Evolutionary conservation across 371 early-diverging fungal genomes (phyloP).

Genomic region (Mortierella sp.): DNA sequence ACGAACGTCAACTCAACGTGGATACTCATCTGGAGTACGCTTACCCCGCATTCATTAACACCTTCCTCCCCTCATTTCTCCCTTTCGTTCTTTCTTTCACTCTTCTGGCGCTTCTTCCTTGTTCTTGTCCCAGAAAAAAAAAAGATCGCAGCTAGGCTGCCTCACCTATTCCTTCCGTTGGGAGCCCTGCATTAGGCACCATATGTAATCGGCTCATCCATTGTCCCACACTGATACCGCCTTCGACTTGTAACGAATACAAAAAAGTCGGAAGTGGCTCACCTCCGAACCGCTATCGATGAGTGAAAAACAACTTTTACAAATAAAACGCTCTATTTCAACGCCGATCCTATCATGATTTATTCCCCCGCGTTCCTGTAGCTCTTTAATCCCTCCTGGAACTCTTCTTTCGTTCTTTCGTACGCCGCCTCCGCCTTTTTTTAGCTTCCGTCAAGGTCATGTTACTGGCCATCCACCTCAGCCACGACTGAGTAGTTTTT

Average conservation of each 20-base stretch:
- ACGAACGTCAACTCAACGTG: conserved; percentile 63
- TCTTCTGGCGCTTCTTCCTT: background rate
- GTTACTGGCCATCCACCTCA: background rate
- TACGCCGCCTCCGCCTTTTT: background rate
- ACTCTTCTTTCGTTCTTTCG: background rate
- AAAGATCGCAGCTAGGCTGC: background rate
- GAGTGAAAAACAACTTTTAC: no score
- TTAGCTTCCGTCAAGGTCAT: background rate
- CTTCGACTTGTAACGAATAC: background rate
- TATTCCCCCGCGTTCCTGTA: conserved; percentile 1
- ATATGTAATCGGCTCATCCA: background rate
- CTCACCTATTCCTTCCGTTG: background rate
- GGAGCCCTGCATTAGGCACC: no score
- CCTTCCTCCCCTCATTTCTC: background rate
- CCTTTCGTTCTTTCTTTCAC: no score
- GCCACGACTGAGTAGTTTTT: background rate
- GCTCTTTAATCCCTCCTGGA: background rate
- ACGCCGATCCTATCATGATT: background rate
- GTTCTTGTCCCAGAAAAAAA: conserved; percentile 56
- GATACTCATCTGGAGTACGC: background rate
- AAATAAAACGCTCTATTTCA: no score
- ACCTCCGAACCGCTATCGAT: background rate
- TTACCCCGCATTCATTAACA: background rate
- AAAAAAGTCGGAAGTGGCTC: background rate
- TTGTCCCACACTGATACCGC: background rate